A percentile compares a stretch with the other conserved stretches of the same genome.
Conservation (phyloP, 2,329 filamentous ascomycete species). For the Fusarium sp. region DNA sequence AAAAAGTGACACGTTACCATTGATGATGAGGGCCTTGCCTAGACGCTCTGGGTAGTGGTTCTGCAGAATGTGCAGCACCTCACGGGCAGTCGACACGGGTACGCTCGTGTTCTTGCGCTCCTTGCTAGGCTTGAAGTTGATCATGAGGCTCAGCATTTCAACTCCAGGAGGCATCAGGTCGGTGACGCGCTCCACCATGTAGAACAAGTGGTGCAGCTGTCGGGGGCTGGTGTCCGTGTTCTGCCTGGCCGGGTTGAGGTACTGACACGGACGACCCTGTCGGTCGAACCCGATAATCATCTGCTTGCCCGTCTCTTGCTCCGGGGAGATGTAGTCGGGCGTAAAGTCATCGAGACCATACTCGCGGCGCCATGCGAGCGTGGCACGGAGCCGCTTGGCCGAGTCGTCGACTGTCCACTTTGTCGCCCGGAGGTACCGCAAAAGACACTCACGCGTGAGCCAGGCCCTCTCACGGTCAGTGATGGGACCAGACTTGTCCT, state of each 20-base stretch:
- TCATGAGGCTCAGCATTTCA: slow-evolving; percentile 86
- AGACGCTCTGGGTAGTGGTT: slow-evolving; percentile 95
- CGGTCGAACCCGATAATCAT: slow-evolving; percentile 90
- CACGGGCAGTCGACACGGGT: slow-evolving; percentile 78
- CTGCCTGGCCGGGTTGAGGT: slow-evolving; percentile 89
- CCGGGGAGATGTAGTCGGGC: slow-evolving; percentile 87
- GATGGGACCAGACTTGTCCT: slow-evolving; percentile 72
- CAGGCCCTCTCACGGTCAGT: slow-evolving; percentile 87
- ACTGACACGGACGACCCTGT: slow-evolving; percentile 86
- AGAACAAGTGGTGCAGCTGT: slow-evolving; percentile 94
- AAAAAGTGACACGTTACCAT: slow-evolving; percentile 65
- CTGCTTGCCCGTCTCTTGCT: slow-evolving; percentile 98
- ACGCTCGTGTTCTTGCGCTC: slow-evolving; percentile 79
- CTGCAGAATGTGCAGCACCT: slow-evolving; percentile 92
- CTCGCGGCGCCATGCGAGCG: slow-evolving; percentile 88
- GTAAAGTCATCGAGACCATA: slow-evolving; percentile 86
- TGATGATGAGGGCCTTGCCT: slow-evolving; percentile 88
- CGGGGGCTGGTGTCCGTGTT: slow-evolving; percentile 89
- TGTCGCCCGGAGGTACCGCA: slow-evolving; percentile 92
- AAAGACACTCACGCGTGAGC: slow-evolving; percentile 90
- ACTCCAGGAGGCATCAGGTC: slow-evolving; percentile 89
- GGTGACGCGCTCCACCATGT: slow-evolving; percentile 91
- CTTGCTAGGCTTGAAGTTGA: slow-evolving; percentile 89
- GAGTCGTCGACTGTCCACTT: slow-evolving; percentile 88
- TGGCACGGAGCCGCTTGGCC: slow-evolving; percentile 81